A percentile compares a stretch with the other conserved stretches of the same genome.
Conservation (phyloP, 2,329 filamentous ascomycete species). For the Mariannaea sp. region DNA sequence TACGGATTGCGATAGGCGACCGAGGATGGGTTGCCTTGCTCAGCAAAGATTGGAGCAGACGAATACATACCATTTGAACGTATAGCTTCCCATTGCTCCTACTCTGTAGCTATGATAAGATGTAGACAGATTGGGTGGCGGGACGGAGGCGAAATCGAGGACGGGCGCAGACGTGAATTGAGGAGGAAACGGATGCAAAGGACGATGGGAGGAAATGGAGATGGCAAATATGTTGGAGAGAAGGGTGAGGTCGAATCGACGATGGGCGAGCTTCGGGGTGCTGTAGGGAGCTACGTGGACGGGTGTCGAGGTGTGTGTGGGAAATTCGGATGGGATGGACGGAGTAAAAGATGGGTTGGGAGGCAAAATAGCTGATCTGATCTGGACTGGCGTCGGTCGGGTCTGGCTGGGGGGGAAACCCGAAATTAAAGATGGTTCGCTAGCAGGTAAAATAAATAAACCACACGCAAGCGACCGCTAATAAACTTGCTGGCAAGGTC, state of each 20-base stretch:
- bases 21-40: constrained; percentile 5
- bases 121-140: constrained; percentile 25
- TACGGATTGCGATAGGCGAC: neutral
- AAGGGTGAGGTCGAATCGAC: constrained; percentile 6
- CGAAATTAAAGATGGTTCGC: constrained; percentile 37
- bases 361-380: constrained; percentile 32
- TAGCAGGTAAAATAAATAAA: constrained; percentile 30
- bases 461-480: constrained; percentile 19
- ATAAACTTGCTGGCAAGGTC: no score
- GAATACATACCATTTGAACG: constrained; percentile 69
- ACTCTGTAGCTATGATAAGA: constrained; percentile 21
- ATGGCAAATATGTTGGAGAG: constrained; percentile 12
- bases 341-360: constrained; percentile 33
- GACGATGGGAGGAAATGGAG: constrained; percentile 21
- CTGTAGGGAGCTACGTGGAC: constrained; percentile 21
- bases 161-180: no score
- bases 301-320: constrained; percentile 30
- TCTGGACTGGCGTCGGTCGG: constrained; percentile 34
- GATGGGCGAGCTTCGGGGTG: neutral
- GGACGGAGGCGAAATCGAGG: constrained; percentile 20
- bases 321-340: constrained; percentile 27
- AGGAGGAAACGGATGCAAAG: no score
- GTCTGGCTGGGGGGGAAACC: constrained; percentile 32
- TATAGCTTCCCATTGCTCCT: constrained; percentile 66
- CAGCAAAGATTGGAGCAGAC: constrained; percentile 17